Evolutionary conservation across 805 yeast genomes (phyloP).

Genomic region (Scheffersomyces ergatensis): DNA sequence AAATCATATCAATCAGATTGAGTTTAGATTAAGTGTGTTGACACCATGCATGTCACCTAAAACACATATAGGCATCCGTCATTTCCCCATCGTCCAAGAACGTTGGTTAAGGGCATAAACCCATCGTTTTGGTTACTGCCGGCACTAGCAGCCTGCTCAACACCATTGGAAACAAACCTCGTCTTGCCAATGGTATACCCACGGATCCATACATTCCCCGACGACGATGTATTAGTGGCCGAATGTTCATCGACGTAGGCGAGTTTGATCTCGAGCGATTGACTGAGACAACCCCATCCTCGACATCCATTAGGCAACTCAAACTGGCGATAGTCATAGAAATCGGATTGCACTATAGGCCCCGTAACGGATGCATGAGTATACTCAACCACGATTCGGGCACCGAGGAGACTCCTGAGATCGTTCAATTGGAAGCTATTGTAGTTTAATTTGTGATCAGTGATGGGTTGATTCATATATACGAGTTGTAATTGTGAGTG

Average conservation of each 20-base stretch:
- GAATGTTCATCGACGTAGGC: conserved; percentile 27
- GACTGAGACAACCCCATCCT: conserved; percentile 57
- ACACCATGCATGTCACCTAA: too few species aligned
- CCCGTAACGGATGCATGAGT: conserved; percentile 50
- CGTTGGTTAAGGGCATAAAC: conserved; percentile 44
- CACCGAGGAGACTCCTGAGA: too few species aligned
- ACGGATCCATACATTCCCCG: conserved; percentile 56
- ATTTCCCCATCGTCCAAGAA: conserved; percentile 59
- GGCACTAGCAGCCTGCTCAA: background rate
- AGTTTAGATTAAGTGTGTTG: too few species aligned
- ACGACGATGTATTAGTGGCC: too few species aligned
- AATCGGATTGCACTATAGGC: conserved; percentile 56
- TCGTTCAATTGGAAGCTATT: too few species aligned
- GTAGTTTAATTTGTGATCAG: conserved; percentile 15
- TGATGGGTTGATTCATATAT: background rate
- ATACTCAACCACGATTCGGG: conserved; percentile 51
- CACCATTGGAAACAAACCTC: conserved; percentile 12
- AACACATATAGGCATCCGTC: conserved; percentile 69
- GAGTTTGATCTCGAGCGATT: conserved; percentile 59
- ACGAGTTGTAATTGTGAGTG: background rate
- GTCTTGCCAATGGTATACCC: conserved; percentile 67
- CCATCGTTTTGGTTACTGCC: conserved; percentile 20
- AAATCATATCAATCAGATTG: background rate
- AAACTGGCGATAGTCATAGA: conserved; percentile 58
- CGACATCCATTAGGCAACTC: conserved; percentile 20